Evolutionary conservation across 169 alveolate species (phyloP).

Genomic region (Plasmodium sp.): DNA sequence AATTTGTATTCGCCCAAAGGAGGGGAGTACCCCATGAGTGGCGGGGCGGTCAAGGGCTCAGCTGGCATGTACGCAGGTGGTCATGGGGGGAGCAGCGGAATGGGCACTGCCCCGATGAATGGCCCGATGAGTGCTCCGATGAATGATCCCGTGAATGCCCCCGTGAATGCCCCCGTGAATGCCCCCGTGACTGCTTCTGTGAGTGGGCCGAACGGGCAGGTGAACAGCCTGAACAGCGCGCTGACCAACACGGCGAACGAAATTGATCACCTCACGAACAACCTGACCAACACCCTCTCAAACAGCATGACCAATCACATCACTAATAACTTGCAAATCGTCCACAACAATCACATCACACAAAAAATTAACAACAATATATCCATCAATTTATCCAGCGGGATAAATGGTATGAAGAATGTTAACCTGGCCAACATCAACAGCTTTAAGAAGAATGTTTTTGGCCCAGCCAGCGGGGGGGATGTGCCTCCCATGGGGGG

Average conservation of each 20-base stretch:
- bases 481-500: neutral
- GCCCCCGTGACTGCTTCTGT: neutral
- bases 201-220: neutral
- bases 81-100: neutral
- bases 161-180: no score
- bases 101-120: neutral
- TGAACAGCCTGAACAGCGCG: neutral
- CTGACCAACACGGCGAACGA: neutral
- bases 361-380: conserved; percentile 49
- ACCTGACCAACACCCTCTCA: neutral
- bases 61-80: neutral
- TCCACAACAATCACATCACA: conserved; percentile 23
- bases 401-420: neutral
- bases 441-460: conserved; percentile 2
- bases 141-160: no score
- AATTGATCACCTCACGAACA: neutral
- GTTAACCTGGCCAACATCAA: neutral
- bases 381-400: conserved; percentile 12
- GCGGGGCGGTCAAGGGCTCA: neutral
- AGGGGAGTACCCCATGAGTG: neutral
- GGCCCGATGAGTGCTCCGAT: neutral
- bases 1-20: neutral
- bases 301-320: conserved; percentile 7
- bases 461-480: neutral
- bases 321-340: conserved; percentile 11